Evolutionary conservation across 2,329 filamentous ascomycete genomes (phyloP).

Genomic region (Tolypocladium tropicale): DNA sequence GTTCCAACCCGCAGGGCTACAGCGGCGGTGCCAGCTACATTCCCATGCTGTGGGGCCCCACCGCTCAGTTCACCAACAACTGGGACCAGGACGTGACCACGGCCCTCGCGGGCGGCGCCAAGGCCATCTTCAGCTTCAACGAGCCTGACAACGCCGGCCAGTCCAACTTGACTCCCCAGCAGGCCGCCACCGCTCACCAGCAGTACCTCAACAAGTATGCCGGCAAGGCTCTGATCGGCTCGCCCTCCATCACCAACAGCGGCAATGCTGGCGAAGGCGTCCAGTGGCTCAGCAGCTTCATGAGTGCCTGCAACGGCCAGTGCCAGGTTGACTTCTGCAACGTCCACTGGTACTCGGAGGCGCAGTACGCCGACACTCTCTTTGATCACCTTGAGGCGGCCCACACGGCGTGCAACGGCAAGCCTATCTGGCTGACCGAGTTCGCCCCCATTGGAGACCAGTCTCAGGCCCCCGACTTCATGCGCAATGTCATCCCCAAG

Average conservation of each 20-base stretch:
- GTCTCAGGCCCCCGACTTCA: conserved; percentile 34
- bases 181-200: conserved; percentile 43
- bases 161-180: conserved; percentile 42
- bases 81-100: conserved; percentile 42
- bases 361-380: conserved; percentile 37
- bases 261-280: conserved; percentile 37
- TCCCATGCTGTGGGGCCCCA: conserved; percentile 55
- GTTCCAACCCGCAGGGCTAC: conserved; percentile 29
- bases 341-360: conserved; percentile 53
- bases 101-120: conserved; percentile 43
- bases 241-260: conserved; percentile 55
- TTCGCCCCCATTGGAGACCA: conserved; percentile 43
- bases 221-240: conserved; percentile 42
- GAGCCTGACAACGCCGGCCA: conserved; percentile 56
- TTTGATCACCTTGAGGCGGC: conserved; percentile 41
- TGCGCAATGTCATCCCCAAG: conserved; percentile 35
- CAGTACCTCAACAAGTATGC: conserved; percentile 44
- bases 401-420: conserved; percentile 32
- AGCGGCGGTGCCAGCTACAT: conserved; percentile 44
- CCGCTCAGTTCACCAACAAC: conserved; percentile 27
- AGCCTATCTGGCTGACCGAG: conserved; percentile 54
- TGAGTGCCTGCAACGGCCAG: conserved; percentile 35
- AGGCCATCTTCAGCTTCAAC: conserved; percentile 58
- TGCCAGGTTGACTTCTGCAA: conserved; percentile 51
- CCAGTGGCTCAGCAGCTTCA: conserved; percentile 43